A percentile compares a stretch with the other conserved stretches of the same genome.
Evolutionary conservation across 352 stramenopile species (phyloP).

Genomic region (Blastocystis sp.): DNA sequence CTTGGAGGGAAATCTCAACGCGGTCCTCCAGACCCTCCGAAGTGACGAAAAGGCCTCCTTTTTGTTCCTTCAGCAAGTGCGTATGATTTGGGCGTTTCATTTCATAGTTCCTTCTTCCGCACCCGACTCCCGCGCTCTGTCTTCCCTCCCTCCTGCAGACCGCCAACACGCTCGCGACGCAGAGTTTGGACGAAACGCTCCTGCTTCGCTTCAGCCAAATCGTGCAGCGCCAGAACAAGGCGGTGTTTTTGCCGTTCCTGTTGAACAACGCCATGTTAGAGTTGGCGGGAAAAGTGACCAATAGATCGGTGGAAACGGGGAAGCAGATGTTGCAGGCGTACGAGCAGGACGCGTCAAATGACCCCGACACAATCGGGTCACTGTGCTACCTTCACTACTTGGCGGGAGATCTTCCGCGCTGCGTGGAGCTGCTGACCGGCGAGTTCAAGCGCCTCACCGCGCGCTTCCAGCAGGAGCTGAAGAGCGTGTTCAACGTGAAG

Average conservation of each 20-base stretch:
- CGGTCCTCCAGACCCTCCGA: not conserved
- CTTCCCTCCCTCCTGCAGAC: not conserved
- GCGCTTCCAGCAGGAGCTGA: not conserved
- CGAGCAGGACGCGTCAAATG: not conserved
- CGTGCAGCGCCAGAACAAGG: not conserved
- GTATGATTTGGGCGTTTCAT: not conserved
- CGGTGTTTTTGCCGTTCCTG: not conserved
- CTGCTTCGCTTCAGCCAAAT: not conserved
- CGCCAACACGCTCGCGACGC: too few species aligned
- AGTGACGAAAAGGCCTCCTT: not conserved
- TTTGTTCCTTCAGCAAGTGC: conserved; percentile 2
- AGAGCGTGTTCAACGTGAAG: conserved; percentile 29
- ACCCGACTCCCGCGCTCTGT: not conserved
- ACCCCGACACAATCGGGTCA: not conserved
- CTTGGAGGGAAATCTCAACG: conserved; percentile 1
- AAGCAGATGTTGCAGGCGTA: not conserved
- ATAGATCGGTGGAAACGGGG: not conserved
- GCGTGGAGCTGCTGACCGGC: not conserved
- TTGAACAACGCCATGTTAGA: not conserved
- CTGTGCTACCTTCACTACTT: conserved; percentile 6
- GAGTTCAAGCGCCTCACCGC: not conserved
- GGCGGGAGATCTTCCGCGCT: not conserved
- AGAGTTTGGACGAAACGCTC: not conserved
- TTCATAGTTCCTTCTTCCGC: conserved; percentile 29
- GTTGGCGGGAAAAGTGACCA: not conserved